Percentiles rank a stretch among this genome's conserved stretches.
Conservation (phyloP, 1,284 basidiomycete species). For the Jaminaea rosea region DNA sequence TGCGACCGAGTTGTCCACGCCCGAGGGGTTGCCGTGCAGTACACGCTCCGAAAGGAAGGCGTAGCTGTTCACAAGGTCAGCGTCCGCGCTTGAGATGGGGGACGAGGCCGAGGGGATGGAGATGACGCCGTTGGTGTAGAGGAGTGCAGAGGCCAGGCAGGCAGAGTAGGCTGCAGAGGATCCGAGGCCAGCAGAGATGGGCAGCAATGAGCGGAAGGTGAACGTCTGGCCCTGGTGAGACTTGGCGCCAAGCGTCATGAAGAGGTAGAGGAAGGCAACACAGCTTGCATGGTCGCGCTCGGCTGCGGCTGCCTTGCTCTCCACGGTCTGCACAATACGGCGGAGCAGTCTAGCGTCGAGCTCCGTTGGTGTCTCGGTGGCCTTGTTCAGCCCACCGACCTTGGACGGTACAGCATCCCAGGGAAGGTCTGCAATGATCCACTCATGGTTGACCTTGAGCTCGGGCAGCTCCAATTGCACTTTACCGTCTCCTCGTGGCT, state of each 20-base stretch:
- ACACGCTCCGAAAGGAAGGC: slow-evolving; percentile 94
- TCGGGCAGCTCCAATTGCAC: slow-evolving; percentile 73
- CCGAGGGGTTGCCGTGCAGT: slow-evolving; percentile 91
- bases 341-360: slow-evolving; percentile 26
- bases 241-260: slow-evolving; percentile 61
- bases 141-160: slow-evolving; percentile 70
- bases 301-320: slow-evolving; percentile 19
- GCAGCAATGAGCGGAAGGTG: slow-evolving; percentile 78
- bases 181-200: slow-evolving; percentile 95
- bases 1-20: slow-evolving; percentile 91
- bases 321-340: slow-evolving; percentile 28
- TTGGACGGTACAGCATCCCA: slow-evolving; percentile 59
- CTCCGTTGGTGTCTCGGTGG: slow-evolving; percentile 15
- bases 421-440: slow-evolving; percentile 69
- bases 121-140: slow-evolving; percentile 54
- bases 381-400: slow-evolving; percentile 56
- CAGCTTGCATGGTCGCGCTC: slow-evolving; percentile 56
- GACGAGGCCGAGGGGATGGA: slow-evolving; percentile 45
- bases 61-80: slow-evolving; percentile 79
- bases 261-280: slow-evolving; percentile 85
- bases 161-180: slow-evolving; percentile 92
- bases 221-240: slow-evolving; percentile 58
- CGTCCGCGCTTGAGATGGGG: slow-evolving; percentile 46
- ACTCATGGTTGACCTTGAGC: slow-evolving; percentile 70
- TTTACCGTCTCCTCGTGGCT: slow-evolving; percentile 64